phyloP scores from a whole-genome alignment of 164 flowering plant genomes.

The Tetracentron sinense region DNA sequence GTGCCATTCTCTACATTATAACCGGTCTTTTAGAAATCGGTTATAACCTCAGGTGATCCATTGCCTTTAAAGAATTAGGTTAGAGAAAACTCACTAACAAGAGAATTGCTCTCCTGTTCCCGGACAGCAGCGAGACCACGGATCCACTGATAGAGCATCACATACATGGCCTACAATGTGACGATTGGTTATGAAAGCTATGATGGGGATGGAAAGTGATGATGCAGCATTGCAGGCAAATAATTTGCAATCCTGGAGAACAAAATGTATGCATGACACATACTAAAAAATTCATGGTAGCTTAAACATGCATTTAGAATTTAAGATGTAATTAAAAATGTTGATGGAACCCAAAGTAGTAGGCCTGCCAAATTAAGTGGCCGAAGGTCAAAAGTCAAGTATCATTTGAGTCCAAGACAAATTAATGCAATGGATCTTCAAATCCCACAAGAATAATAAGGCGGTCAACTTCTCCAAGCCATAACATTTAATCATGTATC shows the following conservation, averaged over 20 bases:
- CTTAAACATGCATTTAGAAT: not conserved
- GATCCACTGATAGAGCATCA: slow-evolving; percentile 66
- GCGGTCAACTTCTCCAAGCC: no score
- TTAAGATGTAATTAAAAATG: not conserved
- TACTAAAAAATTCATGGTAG: not conserved
- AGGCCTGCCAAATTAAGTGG: not conserved
- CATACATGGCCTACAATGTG: slow-evolving; percentile 71
- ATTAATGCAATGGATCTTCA: no score
- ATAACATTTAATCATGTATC: no score
- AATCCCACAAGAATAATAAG: no score
- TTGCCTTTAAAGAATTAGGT: no score
- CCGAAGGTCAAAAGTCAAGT: not conserved
- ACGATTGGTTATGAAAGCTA: slow-evolving; percentile 9
- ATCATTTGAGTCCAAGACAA: not conserved
- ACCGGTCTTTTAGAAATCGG: no score
- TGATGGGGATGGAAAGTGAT: not conserved
- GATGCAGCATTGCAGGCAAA: not conserved
- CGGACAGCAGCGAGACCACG: slow-evolving; percentile 78
- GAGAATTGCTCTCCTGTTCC: slow-evolving; percentile 57
- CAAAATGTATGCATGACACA: not conserved
- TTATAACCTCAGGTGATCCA: no score
- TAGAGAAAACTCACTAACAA: slow-evolving; percentile 84
- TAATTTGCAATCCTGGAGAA: not conserved
- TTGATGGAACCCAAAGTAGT: not conserved
- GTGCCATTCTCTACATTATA: no score